Conservation (phyloP, 306 rosid species). For the Dalbergia cochinchinensis region DNA sequence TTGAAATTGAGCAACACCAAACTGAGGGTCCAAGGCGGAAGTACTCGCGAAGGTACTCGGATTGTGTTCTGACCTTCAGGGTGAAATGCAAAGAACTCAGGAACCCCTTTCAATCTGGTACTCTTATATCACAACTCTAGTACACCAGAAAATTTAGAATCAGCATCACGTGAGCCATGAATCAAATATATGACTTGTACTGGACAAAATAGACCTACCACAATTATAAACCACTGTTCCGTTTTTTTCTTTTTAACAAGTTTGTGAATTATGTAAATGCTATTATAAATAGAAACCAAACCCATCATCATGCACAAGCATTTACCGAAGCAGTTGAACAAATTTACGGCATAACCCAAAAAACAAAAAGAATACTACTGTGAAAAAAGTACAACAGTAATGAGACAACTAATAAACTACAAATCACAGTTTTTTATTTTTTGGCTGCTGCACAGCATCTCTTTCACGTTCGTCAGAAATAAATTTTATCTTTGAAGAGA, state of each 20-base stretch:
- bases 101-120: slow-evolving; percentile 17
- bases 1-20: slow-evolving; percentile 18
- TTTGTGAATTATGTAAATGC: background rate
- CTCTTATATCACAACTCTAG: slow-evolving; percentile 13
- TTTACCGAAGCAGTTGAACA: too few species aligned
- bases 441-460: background rate
- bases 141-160: slow-evolving; percentile 10
- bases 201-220: slow-evolving; percentile 17
- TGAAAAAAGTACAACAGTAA: slow-evolving; percentile 5
- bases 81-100: background rate
- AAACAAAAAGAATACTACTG: too few species aligned
- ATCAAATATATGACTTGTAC: slow-evolving; percentile 8
- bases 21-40: background rate
- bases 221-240: slow-evolving; percentile 17
- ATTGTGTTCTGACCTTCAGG: slow-evolving; percentile 9
- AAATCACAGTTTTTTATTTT: slow-evolving; percentile 12
- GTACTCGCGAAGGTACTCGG: background rate
- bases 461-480: background rate
- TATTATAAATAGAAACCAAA: background rate
- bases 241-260: background rate
- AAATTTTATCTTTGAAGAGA: background rate
- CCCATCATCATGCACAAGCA: too few species aligned
- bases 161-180: slow-evolving; percentile 29
- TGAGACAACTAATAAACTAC: slow-evolving; percentile 23
- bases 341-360: too few species aligned